These are phyloP conservation scores for Eucalyptus fibrosa DNA, from an alignment of 345 rosid species.

Conservation along the genomic window DNA sequence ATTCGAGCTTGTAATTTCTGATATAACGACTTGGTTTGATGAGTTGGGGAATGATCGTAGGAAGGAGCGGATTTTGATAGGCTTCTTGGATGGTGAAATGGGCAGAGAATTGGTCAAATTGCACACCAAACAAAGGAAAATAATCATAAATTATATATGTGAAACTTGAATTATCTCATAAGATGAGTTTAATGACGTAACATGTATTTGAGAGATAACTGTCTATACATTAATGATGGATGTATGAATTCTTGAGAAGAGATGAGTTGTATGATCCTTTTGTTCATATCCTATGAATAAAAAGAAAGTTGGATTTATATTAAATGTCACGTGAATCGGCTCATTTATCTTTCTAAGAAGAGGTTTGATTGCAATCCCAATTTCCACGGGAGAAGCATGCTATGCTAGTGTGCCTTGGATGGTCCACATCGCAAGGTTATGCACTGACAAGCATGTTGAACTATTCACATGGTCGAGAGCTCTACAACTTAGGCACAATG, in stretches of 20 bases:
- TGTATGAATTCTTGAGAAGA: too few species aligned
- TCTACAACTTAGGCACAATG: background rate
- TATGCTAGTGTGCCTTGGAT: too few species aligned
- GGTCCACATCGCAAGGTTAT: background rate
- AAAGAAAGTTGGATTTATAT: too few species aligned
- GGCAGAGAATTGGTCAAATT: background rate
- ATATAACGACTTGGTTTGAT: background rate
- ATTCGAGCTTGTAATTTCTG: background rate
- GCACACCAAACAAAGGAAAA: rapidly evolving
- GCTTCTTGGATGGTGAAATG: background rate
- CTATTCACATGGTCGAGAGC: background rate
- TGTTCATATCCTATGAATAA: rapidly evolving
- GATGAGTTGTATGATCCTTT: rapidly evolving
- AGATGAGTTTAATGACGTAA: rapidly evolving
- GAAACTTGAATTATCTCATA: background rate
- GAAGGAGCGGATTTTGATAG: background rate
- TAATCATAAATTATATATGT: background rate
- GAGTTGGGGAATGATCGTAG: background rate
- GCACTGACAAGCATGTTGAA: background rate
- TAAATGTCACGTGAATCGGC: background rate
- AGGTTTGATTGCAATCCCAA: background rate
- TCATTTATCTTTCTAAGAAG: rapidly evolving
- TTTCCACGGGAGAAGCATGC: rapidly evolving
- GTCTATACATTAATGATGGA: background rate
- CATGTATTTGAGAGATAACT: background rate